Percentiles rank a stretch among this genome's conserved stretches.
Conservation (phyloP, 2,329 filamentous ascomycete species). For the Chrysoporthe cubensis region DNA sequence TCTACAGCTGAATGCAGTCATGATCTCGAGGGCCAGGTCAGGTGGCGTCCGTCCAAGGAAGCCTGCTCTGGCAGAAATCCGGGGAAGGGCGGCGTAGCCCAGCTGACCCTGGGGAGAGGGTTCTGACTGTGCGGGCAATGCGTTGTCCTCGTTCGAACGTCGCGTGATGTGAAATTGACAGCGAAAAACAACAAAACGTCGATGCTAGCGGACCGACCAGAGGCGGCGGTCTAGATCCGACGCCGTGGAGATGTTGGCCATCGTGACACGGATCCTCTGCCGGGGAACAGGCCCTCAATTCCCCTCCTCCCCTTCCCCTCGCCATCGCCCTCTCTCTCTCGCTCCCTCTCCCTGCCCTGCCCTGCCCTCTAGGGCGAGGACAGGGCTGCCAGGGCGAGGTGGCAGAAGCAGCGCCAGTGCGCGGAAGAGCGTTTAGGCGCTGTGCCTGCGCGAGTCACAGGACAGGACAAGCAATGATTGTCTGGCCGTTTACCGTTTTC, state of each 20-base stretch:
- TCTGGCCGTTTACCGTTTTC: constrained; percentile 8
- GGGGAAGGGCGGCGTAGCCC: constrained; percentile 17
- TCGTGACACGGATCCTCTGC: constrained; percentile 27
- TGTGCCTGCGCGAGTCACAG: background rate
- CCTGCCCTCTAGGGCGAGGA: background rate
- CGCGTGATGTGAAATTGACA: constrained; percentile 12
- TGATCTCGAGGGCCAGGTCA: constrained; percentile 2
- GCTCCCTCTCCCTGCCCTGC: background rate
- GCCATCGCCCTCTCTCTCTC: background rate
- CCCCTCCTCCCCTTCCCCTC: background rate
- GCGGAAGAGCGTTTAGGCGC: constrained; percentile 20
- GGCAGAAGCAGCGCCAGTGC: background rate
- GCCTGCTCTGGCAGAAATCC: constrained; percentile 1
- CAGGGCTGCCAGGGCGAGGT: constrained; percentile 4
- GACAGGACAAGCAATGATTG: background rate
- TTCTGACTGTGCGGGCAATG: constrained; percentile 10
- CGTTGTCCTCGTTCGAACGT: constrained; percentile 14
- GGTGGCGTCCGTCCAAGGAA: background rate
- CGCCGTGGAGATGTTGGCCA: constrained; percentile 15
- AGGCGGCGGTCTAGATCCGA: constrained; percentile 8
- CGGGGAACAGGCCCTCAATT: constrained; percentile 25
- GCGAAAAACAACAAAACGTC: background rate
- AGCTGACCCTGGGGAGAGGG: constrained; percentile 24
- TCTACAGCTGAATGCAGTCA: background rate
- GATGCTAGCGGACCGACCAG: background rate